Evolutionary conservation across 2,329 filamentous ascomycete species (phyloP).

Genomic region (Fusarium bactridioides): DNA sequence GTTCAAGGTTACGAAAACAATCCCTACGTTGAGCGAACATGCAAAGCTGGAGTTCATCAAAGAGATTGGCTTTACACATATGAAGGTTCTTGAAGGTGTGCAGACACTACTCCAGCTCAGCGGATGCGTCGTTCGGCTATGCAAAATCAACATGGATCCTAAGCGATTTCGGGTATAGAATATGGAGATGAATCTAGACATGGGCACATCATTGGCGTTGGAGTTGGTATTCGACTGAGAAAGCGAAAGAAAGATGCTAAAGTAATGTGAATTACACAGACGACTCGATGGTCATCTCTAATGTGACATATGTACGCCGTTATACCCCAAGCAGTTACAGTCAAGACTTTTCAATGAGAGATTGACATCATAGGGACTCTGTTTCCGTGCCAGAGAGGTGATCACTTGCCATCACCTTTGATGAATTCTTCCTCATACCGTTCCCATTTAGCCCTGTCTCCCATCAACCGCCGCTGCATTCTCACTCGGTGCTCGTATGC

Average conservation of each 20-base stretch:
- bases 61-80: slow-evolving; percentile 98
- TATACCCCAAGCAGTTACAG: slow-evolving; percentile 15
- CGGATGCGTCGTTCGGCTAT: slow-evolving; percentile 88
- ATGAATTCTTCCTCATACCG: slow-evolving; percentile 69
- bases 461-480: slow-evolving; percentile 67
- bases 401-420: slow-evolving; percentile 51
- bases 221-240: slow-evolving; percentile 29
- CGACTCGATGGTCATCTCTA: slow-evolving; percentile 22
- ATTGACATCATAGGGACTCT: neutral
- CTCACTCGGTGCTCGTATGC: slow-evolving; percentile 72
- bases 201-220: slow-evolving; percentile 27
- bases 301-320: slow-evolving; percentile 30
- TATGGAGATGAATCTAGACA: neutral
- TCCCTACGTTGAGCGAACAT: slow-evolving; percentile 90
- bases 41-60: slow-evolving; percentile 97
- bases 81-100: slow-evolving; percentile 98
- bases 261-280: slow-evolving; percentile 35
- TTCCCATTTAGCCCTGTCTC: slow-evolving; percentile 74
- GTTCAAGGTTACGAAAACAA: slow-evolving; percentile 98
- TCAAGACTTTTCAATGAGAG: slow-evolving; percentile 4
- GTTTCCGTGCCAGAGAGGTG: neutral
- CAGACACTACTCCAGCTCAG: slow-evolving; percentile 94
- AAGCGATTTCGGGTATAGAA: slow-evolving; percentile 69
- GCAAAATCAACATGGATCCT: slow-evolving; percentile 96
- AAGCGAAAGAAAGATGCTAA: slow-evolving; percentile 30